Evolutionary conservation across 129 eudicot species (phyloP), one percentile per base, ranked within the genome.

Genomic region (Helianthus annuus): DNA sequence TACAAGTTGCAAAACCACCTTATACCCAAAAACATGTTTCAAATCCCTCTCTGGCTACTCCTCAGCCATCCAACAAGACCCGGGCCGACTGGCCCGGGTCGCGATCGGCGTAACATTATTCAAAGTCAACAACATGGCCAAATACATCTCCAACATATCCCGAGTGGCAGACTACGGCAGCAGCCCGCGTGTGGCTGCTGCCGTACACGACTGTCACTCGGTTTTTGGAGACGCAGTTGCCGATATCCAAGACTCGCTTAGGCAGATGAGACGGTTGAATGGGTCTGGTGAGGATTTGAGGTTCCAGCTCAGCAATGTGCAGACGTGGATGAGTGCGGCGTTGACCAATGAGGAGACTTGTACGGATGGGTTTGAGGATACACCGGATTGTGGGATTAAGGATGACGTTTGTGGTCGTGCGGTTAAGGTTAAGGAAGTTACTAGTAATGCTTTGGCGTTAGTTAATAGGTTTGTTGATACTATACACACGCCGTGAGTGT

Each of bases 241-340:
- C 66, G 76, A 81, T 22, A 85, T 90, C 49, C 82, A 83, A 0
- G 95, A 66, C 12, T 93, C 98, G 22, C 82, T 93, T 1, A 62
- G 72, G 39, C 96, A 93, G 72, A 93, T 93, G 97, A 72, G 85
- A 42, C 59, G 16, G 73, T 80, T 89, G 3, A 52, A 73, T 0
- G 83, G 80, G 76, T 19, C 78, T 19, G 77, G 85, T 0, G 94
- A 78, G 82, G 75, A 80, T 44, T 60, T 89, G 6, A 74, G 87
- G 86, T 93, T 93, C 68, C 92, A 93, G 87, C 46, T 93, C 49
- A 87, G 98, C 76, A 93, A 90, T 56, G 97, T 93, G 72, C 95
- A 93, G 79, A 93, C 98, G 75, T 93, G 96, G 90, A 87, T 93
- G 92, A 93, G 98, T 53, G 92, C 98, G 0, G 97, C 97, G 22